Base-by-base conservation (phyloP, 768 basidiomycete genomes). In the Myochromella boudieri region DNA sequence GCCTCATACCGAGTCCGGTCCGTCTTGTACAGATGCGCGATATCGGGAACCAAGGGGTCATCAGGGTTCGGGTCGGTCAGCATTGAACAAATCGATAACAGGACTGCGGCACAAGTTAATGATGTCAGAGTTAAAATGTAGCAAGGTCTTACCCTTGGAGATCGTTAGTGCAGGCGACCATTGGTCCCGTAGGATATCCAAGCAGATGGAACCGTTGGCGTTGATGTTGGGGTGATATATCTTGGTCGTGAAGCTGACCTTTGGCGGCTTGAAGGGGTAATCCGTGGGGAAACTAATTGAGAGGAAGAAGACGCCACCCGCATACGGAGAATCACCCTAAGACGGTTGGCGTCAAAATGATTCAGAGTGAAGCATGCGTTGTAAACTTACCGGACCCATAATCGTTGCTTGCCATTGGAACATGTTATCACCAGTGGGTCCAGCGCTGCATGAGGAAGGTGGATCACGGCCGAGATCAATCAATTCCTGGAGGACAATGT, bases 171-270 rank as follows among this genome's bases (percentile, higher is more conserved):
- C 97, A 39, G 97, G 97, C 52, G 91, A 94, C 97, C 97, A 99
- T 66, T 98, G 97, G 69, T 99, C 97, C 69, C 95, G 80, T 65
- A 99, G 75, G 64, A 99, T 99, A 69, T 99, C 97, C 60, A 99
- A 74, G 69, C 95, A 99, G 70, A 99, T 98, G 54, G 92, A 95
- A 32, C 97, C 97, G 62, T 99, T 99, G 59, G 95, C 91, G 67
- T 99, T 99, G 93, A 99, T 97, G 79, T 98, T 98, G 27, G 95
- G 95, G 71, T 98, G 95, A 70, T 97, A 98, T 60, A 97, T 97
- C 89, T 97, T 97, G 64, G 97, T 98, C 57, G 93, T 95, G 71
- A 99, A 99, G 76, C 87, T 87, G 73, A 99, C 93, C 82, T 99
- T 99, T 71, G 97, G 97, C 33, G 97, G 97, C 75, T 98, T 97